phyloP scores from a whole-genome alignment of 148 eudicot genomes.

The Nepenthes gracilis region DNA sequence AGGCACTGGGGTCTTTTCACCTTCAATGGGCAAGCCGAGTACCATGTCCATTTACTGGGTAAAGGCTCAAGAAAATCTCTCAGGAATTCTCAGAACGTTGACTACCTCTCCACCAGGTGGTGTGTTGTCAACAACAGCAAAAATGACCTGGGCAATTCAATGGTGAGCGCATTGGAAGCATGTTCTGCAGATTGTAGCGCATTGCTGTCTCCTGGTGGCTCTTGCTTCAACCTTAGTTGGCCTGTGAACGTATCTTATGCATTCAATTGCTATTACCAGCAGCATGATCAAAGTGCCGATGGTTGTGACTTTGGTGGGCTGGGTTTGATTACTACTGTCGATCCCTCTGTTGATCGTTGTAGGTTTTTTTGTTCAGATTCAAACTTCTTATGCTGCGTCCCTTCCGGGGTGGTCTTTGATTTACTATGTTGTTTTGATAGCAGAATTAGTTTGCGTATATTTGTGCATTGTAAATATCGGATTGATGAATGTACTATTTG shows the following conservation, averaged over 20 bases:
- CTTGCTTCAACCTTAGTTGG: slow-evolving; percentile 71
- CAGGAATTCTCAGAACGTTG: slow-evolving; percentile 57
- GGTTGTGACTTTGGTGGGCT: slow-evolving; percentile 77
- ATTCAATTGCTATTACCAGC: slow-evolving; percentile 80
- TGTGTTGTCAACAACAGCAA: slow-evolving; percentile 71
- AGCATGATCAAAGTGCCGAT: slow-evolving; percentile 59
- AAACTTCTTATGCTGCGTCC: slow-evolving; percentile 26
- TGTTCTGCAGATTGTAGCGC: slow-evolving; percentile 70
- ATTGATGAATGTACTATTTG: background rate
- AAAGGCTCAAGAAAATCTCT: slow-evolving; percentile 30
- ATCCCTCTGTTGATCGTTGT: slow-evolving; percentile 67
- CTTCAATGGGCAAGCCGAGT: slow-evolving; percentile 88
- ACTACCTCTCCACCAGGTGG: slow-evolving; percentile 68
- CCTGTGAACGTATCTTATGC: slow-evolving; percentile 81
- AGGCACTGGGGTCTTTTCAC: slow-evolving; percentile 87
- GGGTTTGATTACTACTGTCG: slow-evolving; percentile 80
- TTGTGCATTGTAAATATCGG: background rate
- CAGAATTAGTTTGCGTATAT: slow-evolving; percentile 17
- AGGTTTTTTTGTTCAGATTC: slow-evolving; percentile 51
- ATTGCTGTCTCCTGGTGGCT: slow-evolving; percentile 47
- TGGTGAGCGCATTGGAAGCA: slow-evolving; percentile 39
- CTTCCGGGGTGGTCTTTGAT: slow-evolving; percentile 10
- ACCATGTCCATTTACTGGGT: slow-evolving; percentile 35
- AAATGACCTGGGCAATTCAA: slow-evolving; percentile 45
- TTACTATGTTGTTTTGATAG: slow-evolving; percentile 18